Base-by-base conservation (phyloP, 148 eudicot genomes). In the Drosera capensis region DNA sequence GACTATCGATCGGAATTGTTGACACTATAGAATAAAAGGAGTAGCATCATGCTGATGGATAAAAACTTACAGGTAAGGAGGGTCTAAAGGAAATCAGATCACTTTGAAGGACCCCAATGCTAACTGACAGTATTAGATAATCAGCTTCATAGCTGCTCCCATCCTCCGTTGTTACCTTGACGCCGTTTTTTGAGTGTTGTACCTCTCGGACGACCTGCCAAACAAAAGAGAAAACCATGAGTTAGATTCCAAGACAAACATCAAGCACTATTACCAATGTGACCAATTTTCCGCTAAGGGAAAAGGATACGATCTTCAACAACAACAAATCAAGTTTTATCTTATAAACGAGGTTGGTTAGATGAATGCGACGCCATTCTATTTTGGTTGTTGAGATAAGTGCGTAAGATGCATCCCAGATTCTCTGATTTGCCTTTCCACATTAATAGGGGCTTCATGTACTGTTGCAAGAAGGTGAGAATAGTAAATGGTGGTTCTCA, bases 31-130 rank as follows among this genome's bases (percentile, higher is more conserved):
- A n/a, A n/a, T n/a, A n/a, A n/a, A n/a, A n/a, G n/a, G n/a, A n/a
- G n/a, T n/a, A n/a, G n/a, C n/a, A n/a, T n/a, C n/a, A n/a, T n/a
- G n/a, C n/a, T n/a, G 42, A 25, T 20, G 25, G 38, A 45, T 23
- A 36, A 39, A 65, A 25, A 60, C 75, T 24, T 71, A 86, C 96
- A 24, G 96, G 96, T 54, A 86, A 69, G 20, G 84, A 66, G 16
- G 96, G 96, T 36, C 43, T 38, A 64, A 86, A 78, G 60, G 84
- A 68, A 54, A 86, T 78, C 17, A 86, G 77, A 60, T 74, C 38
- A 63, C 93, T 86, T 71, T 86, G 87, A 56, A 86, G 96, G 50
- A 86, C 96, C 8, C 96, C 96, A 55, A 86, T 82, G 61, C 92
- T 80, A 56, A 68, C 82, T 0, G 96, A 78, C 75, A 86, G 65